These are phyloP conservation scores for Saturnispora hagleri DNA, from an alignment of 805 yeast genomes.

Conservation along the genomic window DNA sequence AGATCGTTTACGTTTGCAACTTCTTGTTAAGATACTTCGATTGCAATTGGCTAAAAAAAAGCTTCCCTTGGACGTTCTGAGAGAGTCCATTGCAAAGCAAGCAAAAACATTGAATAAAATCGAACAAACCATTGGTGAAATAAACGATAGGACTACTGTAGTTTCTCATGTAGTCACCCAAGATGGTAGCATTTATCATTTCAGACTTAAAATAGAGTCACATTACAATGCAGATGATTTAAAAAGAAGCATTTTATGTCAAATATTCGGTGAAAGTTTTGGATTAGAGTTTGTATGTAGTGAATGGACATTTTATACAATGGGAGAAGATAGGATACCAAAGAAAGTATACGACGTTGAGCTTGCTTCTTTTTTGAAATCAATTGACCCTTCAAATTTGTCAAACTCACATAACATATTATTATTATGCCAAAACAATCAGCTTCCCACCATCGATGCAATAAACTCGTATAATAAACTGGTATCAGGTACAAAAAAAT, in stretches of 20 bases:
- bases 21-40: slow-evolving; percentile 43
- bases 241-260: slow-evolving; percentile 2
- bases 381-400: neutral
- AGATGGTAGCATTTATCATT: slow-evolving; percentile 6
- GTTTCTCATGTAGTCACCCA: neutral
- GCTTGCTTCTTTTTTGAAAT: neutral
- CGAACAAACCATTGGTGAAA: slow-evolving; percentile 8
- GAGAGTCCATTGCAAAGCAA: slow-evolving; percentile 14
- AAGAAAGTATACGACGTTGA: slow-evolving; percentile 1
- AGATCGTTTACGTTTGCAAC: slow-evolving; percentile 64
- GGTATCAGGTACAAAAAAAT: neutral
- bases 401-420: slow-evolving; percentile 17
- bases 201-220: neutral
- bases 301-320: slow-evolving; percentile 6
- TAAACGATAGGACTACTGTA: neutral
- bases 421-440: slow-evolving; percentile 56
- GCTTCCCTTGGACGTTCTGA: slow-evolving; percentile 17
- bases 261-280: neutral
- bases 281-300: neutral
- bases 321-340: slow-evolving; percentile 1
- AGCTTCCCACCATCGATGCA: slow-evolving; percentile 55
- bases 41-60: slow-evolving; percentile 22
- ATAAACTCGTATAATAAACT: slow-evolving; percentile 41
- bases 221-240: neutral
- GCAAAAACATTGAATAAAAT: slow-evolving; percentile 13